These are phyloP conservation scores for Celoporthe dispersa DNA, from an alignment of 2,329 filamentous ascomycete species.

Conservation along the genomic window DNA sequence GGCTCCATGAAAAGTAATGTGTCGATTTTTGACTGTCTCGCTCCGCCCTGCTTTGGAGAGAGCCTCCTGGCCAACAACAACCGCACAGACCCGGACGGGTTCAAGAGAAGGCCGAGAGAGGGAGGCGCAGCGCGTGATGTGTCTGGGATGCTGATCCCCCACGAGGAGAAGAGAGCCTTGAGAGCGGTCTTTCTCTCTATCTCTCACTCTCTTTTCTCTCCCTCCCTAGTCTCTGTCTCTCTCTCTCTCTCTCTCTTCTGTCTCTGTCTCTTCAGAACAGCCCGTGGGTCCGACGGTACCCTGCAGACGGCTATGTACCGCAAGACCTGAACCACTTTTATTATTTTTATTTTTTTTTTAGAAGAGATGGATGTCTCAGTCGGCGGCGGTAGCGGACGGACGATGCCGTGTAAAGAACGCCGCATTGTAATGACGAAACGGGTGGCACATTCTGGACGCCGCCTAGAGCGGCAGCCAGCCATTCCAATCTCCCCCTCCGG, in stretches of 20 bases:
- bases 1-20: constrained; percentile 16
- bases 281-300: not conserved
- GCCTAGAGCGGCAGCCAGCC: constrained; percentile 19
- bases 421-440: constrained; percentile 18
- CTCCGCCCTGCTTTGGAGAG: constrained; percentile 25
- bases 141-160: constrained; percentile 11
- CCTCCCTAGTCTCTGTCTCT: not conserved
- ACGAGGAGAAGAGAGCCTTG: not conserved
- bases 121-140: constrained; percentile 18
- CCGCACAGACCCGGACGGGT: constrained; percentile 4
- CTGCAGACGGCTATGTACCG: constrained; percentile 15
- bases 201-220: too few relatives aligned
- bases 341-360: too few relatives aligned
- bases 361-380: not conserved
- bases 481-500: constrained; percentile 5
- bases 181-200: not conserved
- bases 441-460: constrained; percentile 12
- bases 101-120: not conserved
- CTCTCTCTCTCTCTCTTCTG: not conserved
- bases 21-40: constrained; percentile 20
- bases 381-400: constrained; percentile 11
- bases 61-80: constrained; percentile 18
- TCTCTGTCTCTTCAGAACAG: not conserved
- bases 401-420: constrained; percentile 19
- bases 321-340: constrained; percentile 18